Evolutionary conservation across 306 rosid species (phyloP), one percentile per base, ranked within the genome.

Genomic region (Canavalia gladiata): DNA sequence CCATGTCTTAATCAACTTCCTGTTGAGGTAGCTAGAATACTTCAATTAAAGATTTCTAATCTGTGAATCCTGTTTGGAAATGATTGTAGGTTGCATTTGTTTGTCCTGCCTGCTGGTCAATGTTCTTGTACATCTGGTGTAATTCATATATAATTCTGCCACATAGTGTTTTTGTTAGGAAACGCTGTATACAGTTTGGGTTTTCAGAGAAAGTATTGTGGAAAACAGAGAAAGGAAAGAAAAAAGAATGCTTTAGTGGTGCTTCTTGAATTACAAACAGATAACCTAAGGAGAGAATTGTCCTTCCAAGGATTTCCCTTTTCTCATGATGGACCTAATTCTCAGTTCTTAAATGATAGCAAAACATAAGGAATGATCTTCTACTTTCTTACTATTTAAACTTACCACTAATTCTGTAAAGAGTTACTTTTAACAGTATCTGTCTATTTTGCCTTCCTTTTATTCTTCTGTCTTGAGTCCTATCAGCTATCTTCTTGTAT

Each of bases 401-500:
- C 67, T 9, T 31, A 4, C 64, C 28, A 7, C 8, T 62, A 62
- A 62, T 9, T 10, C 45, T 34, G 8, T 62, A 2, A 11, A 25
- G 10, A 62, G 4, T 5, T 58, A 8, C 34, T 57, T 33, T 33
- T 9, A 33, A 60, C 25, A n/a, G 30, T 29, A 43, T 62, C 30
- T 64, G 37, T 35, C 11, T 39, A 64, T 30, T 65, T 42, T 42
- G 31, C 49, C 51, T 66, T 66, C 68, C 70, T 64, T 63, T 42
- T 31, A 30, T 59, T 31, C 18, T 50, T 31, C 28, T 42, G 8
- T 41, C 72, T n/a, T 8, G 51, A 34, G n/a, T 66, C 72, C 52
- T 41, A 28, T 41, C 72, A 66, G 34, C 34, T 34, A n/a, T 75
- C 59, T n/a, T n/a, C 52, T 69, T 35, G 31, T 67, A 54, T 75